Evolutionary conservation across 108 stramenopile genomes (phyloP).

Genomic region (Skeletonema menzelii): DNA sequence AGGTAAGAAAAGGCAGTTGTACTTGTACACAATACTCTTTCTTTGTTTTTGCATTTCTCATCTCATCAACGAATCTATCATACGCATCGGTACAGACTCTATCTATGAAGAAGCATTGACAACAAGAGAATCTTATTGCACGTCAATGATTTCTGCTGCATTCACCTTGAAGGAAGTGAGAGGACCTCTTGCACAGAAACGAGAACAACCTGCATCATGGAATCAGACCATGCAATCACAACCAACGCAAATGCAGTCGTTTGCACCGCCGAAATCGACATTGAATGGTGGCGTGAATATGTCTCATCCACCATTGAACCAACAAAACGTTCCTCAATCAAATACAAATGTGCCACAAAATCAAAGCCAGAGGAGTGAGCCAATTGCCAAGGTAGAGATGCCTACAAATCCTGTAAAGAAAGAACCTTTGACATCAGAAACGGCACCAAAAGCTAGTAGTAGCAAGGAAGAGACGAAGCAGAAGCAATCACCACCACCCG

Average conservation of each 20-base stretch:
- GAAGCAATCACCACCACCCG: constrained; percentile 22
- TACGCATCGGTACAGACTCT: constrained; percentile 41
- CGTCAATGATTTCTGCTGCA: constrained; percentile 61
- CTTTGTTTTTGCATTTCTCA: background rate
- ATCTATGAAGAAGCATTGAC: constrained; percentile 76
- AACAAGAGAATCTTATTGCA: constrained; percentile 74
- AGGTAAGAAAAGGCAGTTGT: constrained; percentile 17
- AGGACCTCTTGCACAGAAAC: background rate
- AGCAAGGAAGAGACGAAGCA: constrained; percentile 6
- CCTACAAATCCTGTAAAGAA: background rate
- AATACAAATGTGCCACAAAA: background rate
- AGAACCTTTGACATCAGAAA: background rate
- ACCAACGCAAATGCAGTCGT: background rate
- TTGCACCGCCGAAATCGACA: background rate
- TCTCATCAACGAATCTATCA: background rate
- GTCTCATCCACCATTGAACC: background rate
- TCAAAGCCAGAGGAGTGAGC: background rate
- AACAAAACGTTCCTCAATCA: background rate
- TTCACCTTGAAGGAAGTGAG: constrained; percentile 41
- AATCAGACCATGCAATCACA: background rate
- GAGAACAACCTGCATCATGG: background rate
- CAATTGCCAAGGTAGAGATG: background rate
- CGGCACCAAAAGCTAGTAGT: background rate
- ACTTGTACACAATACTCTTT: background rate
- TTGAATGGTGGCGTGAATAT: background rate